Base-by-base conservation (phyloP, 202 grass and related monocot species). In the Elaeis oleifera region DNA sequence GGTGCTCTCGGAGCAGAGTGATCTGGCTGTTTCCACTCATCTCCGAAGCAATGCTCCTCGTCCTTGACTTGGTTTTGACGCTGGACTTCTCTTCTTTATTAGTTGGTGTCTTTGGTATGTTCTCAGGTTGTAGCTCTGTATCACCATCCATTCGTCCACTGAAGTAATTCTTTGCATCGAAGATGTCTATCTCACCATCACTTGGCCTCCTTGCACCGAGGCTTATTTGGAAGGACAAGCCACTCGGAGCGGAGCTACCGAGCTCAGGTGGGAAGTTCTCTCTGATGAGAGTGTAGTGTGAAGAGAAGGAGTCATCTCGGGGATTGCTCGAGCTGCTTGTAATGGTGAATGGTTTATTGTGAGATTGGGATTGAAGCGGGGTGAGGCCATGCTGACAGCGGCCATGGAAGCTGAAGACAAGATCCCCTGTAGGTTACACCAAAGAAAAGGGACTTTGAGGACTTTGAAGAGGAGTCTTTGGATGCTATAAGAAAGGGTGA, bases 131-230 rank as follows among this genome's bases (percentile, higher is more conserved):
- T 44, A 44, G 36, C 9, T 44, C 11, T 44, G 44, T 51, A 0
- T 3, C 63, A 54, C 49, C 32, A 48, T 96, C 84, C 51, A 89
- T 67, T 11, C 54, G 51, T 4, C 88, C 88, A 50, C 61, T 89
- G 77, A 97, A 97, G 77, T 97, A 97, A 5, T 79, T 75, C 77
- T 97, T 82, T 3, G 94, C 94, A 1, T 77, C 20, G 61, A 97
- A 92, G 49, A 97, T 86, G 58, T 89, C 88, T 29, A 97, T 89
- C 84, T 97, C 92, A 14, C 77, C 81, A 71, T 91, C 84, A n/a
- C 59, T 58, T 65, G 69, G 59, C 63, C 71, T 78, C 17, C 68
- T 71, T 60, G 72, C 54, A n/a, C 77, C 29, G 25, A 69, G 83
- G 15, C 48, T 76, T 16, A 60, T 63, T 18, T 65, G 31, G 3